Conservation (phyloP, 805 yeast species). For the Monosporozyma yasuniensis region DNA sequence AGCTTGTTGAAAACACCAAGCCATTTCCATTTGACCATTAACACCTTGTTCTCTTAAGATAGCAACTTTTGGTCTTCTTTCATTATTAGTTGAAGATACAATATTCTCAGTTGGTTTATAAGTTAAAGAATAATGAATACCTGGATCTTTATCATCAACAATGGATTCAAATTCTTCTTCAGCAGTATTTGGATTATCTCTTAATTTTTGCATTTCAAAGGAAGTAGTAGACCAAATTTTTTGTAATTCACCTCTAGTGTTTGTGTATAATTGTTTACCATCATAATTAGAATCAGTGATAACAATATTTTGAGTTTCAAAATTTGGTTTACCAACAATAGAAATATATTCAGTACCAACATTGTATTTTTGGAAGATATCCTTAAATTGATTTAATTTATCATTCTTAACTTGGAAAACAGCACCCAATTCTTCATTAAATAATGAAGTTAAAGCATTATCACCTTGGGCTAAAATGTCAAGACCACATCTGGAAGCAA, state of each 20-base stretch:
- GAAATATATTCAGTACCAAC: constrained; percentile 46
- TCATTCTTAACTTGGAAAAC: constrained; percentile 73
- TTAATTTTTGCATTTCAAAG: constrained; percentile 76
- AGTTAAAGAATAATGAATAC: constrained; percentile 72
- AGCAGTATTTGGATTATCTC: constrained; percentile 91
- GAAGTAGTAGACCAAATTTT: constrained; percentile 83
- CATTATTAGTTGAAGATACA: constrained; percentile 15
- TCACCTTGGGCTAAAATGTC: constrained; percentile 41
- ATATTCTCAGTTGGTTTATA: constrained; percentile 49
- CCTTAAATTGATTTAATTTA: constrained; percentile 46
- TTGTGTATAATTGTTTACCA: constrained; percentile 34
- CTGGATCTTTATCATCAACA: constrained; percentile 79
- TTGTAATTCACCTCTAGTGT: constrained; percentile 64
- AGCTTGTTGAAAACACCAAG: constrained; percentile 90
- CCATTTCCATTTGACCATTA: constrained; percentile 97
- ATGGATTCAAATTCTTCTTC: constrained; percentile 75
- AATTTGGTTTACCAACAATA: constrained; percentile 62
- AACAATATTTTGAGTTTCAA: constrained; percentile 40
- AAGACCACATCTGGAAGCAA: constrained; percentile 86
- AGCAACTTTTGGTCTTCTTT: constrained; percentile 79
- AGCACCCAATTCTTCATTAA: constrained; percentile 92
- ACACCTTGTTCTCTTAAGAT: constrained; percentile 98
- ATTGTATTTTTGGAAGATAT: constrained; percentile 49
- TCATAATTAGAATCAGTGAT: constrained; percentile 30
- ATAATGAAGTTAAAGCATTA: constrained; percentile 51